Evolutionary conservation across 768 basidiomycete species (phyloP).

Genomic region (Leccinum disarticulatum): DNA sequence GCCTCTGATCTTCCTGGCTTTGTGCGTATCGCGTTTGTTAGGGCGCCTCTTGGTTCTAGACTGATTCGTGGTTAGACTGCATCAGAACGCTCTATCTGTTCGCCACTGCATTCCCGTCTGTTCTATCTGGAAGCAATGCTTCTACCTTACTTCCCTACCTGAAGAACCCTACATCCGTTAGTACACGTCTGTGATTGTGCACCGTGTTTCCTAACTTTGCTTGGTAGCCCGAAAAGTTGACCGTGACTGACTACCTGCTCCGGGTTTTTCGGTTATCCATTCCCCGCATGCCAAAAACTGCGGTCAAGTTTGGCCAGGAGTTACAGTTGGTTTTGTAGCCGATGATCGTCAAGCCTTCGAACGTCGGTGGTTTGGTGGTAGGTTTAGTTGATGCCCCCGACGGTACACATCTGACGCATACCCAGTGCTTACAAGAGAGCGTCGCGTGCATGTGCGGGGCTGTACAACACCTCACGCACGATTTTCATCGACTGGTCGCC

Average conservation of each 20-base stretch:
- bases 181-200: slow-evolving; percentile 21
- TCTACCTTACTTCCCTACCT: slow-evolving; percentile 88
- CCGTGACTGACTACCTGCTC: slow-evolving; percentile 81
- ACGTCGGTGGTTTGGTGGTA: slow-evolving; percentile 65
- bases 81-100: slow-evolving; percentile 84
- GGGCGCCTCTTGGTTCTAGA: no score
- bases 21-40: slow-evolving; percentile 42
- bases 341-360: slow-evolving; percentile 87
- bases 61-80: slow-evolving; percentile 56
- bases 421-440: slow-evolving; percentile 82
- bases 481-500: slow-evolving; percentile 73
- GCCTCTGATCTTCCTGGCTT: slow-evolving; percentile 77
- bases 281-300: slow-evolving; percentile 87
- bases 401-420: neutral
- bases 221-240: slow-evolving; percentile 74
- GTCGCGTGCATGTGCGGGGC: slow-evolving; percentile 91
- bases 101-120: slow-evolving; percentile 75
- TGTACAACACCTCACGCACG: slow-evolving; percentile 82
- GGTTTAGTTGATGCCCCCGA: slow-evolving; percentile 15
- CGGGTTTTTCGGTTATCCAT: slow-evolving; percentile 85
- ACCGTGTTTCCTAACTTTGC: slow-evolving; percentile 1
- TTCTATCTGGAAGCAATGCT: slow-evolving; percentile 83
- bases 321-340: slow-evolving; percentile 80
- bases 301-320: slow-evolving; percentile 84
- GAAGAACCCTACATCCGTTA: slow-evolving; percentile 75